phyloP scores from a whole-genome alignment of 768 basidiomycete genomes.

The Trametes coccinea region DNA sequence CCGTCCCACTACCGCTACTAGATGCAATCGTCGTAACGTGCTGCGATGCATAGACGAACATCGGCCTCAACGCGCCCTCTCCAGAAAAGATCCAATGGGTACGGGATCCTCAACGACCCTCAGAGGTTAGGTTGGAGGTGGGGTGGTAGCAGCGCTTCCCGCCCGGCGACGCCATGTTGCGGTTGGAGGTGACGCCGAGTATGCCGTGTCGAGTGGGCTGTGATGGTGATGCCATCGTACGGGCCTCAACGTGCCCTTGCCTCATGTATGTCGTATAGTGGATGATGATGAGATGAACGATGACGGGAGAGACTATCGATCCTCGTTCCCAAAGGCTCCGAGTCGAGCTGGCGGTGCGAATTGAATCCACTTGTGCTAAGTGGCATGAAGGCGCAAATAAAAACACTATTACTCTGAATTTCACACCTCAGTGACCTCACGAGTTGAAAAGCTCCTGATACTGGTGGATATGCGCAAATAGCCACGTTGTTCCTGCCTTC shows the following conservation, averaged over 20 bases:
- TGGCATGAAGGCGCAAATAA: too few relatives aligned
- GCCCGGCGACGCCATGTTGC: conserved; percentile 14
- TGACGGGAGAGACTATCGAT: too few relatives aligned
- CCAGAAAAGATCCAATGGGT: conserved; percentile 26
- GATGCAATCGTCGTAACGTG: conserved; percentile 23
- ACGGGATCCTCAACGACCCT: conserved; percentile 36
- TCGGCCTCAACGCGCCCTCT: conserved; percentile 61
- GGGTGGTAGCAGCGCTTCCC: conserved; percentile 22
- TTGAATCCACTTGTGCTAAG: too few relatives aligned
- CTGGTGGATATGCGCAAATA: too few relatives aligned
- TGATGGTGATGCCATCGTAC: conserved; percentile 12
- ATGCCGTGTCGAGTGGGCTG: conserved; percentile 5
- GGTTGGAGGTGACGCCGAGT: conserved; percentile 11
- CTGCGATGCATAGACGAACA: conserved; percentile 21
- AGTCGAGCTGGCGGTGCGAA: too few relatives aligned
- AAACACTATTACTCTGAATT: too few relatives aligned
- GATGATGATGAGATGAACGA: conserved; percentile 1
- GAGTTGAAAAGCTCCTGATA: too few relatives aligned
- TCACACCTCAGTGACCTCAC: too few relatives aligned
- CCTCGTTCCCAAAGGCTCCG: too few relatives aligned
- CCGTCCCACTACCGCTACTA: conserved; percentile 68
- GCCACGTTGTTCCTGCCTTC: too few relatives aligned
- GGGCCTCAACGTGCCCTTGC: conserved; percentile 32
- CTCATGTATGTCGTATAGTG: conserved; percentile 6
- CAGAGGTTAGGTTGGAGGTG: conserved; percentile 21